These are phyloP conservation scores for Microbotryum violaceum DNA, from an alignment of 1,284 basidiomycete species.

Conservation along the genomic window DNA sequence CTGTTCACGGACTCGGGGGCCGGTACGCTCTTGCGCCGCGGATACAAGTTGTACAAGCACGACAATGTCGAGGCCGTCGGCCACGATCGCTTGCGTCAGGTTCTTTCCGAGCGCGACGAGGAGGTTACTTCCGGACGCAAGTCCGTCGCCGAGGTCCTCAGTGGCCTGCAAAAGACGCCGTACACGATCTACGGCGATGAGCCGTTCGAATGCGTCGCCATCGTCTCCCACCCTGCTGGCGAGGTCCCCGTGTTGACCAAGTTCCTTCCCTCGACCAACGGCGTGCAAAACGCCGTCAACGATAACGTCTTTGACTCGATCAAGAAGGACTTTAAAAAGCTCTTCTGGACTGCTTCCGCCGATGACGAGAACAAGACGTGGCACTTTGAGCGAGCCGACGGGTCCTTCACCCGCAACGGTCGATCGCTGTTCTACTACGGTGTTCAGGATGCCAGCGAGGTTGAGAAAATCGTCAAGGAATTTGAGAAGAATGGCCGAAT, in stretches of 20 bases:
- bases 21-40: conserved; percentile 92
- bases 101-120: conserved; percentile 88
- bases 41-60: conserved; percentile 95
- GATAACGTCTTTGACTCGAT: conserved; percentile 97
- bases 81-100: conserved; percentile 83
- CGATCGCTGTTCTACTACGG: conserved; percentile 95
- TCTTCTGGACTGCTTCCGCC: conserved; percentile 94
- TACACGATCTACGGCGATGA: conserved; percentile 98
- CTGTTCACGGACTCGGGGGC: conserved; percentile 98
- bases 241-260: conserved; percentile 89
- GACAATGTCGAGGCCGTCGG: conserved; percentile 73
- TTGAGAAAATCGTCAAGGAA: conserved; percentile 72
- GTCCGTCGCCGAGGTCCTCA: conserved; percentile 83
- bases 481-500: conserved; percentile 83
- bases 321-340: conserved; percentile 84
- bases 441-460: conserved; percentile 81
- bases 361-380: conserved; percentile 94
- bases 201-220: conserved; percentile 87
- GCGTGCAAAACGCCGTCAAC: conserved; percentile 85
- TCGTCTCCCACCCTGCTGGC: conserved; percentile 83
- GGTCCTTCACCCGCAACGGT: conserved; percentile 91
- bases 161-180: conserved; percentile 61
- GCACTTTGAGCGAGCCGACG: conserved; percentile 98
- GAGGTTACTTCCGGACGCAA: conserved; percentile 77
- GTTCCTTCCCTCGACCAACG: conserved; percentile 77